These are phyloP conservation scores for Scedosporium dehoogii DNA, from an alignment of 2,329 filamentous ascomycete species.

Conservation along the genomic window DNA sequence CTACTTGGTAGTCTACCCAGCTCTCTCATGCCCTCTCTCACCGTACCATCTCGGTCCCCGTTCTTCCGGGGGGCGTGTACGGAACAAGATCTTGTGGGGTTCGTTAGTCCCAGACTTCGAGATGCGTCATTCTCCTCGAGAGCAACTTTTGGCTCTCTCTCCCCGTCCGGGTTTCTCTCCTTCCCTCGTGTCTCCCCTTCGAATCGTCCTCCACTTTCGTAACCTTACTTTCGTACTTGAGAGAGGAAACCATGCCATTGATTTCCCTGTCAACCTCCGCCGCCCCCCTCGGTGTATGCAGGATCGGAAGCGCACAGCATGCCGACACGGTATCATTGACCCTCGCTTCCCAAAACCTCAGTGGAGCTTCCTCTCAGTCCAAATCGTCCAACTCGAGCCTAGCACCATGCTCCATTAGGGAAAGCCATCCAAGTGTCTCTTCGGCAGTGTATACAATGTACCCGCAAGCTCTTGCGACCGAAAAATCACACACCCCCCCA, in stretches of 20 bases:
- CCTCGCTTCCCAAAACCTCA: neutral
- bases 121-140: conserved; percentile 1
- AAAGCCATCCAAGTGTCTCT: neutral
- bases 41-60: no score
- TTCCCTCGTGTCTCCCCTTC: no score
- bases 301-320: no score
- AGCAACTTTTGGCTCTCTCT: neutral
- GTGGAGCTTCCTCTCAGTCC: neutral
- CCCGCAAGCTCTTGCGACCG: neutral
- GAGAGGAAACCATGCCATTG: neutral
- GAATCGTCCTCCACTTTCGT: no score
- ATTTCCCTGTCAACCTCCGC: neutral
- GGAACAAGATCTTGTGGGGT: neutral
- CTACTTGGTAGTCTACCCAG: no score
- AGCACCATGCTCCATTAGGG: neutral
- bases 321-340: neutral
- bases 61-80: neutral
- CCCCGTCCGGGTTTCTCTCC: neutral
- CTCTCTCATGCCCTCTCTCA: no score
- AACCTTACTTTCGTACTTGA: neutral
- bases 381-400: neutral
- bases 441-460: neutral
- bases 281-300: neutral
- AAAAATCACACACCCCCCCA: neutral
- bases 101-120: neutral